These are phyloP conservation scores for Guadua angustifolia DNA, from an alignment of 176 grass and related monocot species.

Conservation along the genomic window DNA sequence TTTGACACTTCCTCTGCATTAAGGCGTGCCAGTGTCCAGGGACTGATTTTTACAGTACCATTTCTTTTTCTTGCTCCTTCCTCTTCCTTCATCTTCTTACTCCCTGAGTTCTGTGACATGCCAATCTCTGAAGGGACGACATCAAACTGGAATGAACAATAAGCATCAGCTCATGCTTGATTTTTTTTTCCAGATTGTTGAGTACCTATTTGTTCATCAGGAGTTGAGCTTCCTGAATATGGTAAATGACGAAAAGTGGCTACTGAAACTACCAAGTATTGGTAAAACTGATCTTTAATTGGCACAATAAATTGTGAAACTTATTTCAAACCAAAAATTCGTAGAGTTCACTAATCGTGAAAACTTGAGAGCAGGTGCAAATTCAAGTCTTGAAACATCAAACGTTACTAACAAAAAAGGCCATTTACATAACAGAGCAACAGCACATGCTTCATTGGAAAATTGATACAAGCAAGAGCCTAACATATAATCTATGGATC, in stretches of 20 bases:
- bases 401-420: neutral
- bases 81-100: constrained; percentile 66
- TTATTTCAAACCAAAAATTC: constrained; percentile 31
- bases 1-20: constrained; percentile 98
- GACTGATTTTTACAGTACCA: constrained; percentile 82
- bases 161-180: constrained; percentile 4
- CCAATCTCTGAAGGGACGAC: constrained; percentile 86
- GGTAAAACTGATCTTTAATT: neutral
- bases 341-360: neutral
- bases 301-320: neutral
- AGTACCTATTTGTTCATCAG: neutral
- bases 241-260: neutral
- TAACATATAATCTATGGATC: neutral
- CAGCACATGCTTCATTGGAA: neutral
- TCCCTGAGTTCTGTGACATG: constrained; percentile 59
- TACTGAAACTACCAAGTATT: neutral
- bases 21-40: constrained; percentile 93
- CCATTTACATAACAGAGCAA: neutral
- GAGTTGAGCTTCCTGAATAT: constrained; percentile 4
- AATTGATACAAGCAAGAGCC: constrained; percentile 5
- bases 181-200: neutral
- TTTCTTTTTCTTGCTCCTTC: constrained; percentile 74
- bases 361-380: neutral
- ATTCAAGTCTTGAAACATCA: constrained; percentile 6
- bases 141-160: constrained; percentile 63